Evolutionary conservation across 2,329 filamentous ascomycete species (phyloP), one percentile per base, ranked within the genome.

Genomic region (Nemania bipapillata): DNA sequence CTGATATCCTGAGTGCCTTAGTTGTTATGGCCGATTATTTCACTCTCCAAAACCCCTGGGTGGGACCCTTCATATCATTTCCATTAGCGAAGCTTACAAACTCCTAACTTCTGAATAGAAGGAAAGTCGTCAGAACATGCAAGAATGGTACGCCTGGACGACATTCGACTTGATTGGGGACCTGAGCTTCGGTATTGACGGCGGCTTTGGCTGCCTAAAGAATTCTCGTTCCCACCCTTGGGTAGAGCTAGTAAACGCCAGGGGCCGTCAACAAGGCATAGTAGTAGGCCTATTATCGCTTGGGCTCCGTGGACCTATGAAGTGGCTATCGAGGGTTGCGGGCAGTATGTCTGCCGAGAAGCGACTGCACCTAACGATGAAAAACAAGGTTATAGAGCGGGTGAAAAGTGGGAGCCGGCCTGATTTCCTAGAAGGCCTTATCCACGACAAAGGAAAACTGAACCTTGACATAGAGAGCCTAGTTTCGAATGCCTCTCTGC

Each of bases 121-220:
- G n/a, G n/a, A n/a, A n/a, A n/a, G n/a, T n/a, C 28, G 20, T 28
- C 47, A 50, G 6, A 28, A 26, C 15, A 24, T 50, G 47, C 20
- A 4, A 50, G 24, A 79, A 50, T 82, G 80, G 80, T 79, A 73
- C 68, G 80, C 80, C 68, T 81, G 76, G 71, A 72, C 78, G 1
- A 79, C 81, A 4, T 82, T 83, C 70, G 81, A 83, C 72, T 75
- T 83, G 50, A 79, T 83, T 62, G 82, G 82, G 20, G 83, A 85
- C 69, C 77, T 86, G 17, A 79, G 81, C 1, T 85, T 85, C 70
- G 83, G 82, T 1, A 79, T 81, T 50, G 77, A 80, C 2, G 62
- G 47, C 11, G 56, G 56, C 49, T 84, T 83, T 68, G 77, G 75
- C 7, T 78, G 76, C 62, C 71, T 83, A 12, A 63, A 77, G 32